Conservation (phyloP, 208 protist species). For the Trypanosoma lewisi region DNA sequence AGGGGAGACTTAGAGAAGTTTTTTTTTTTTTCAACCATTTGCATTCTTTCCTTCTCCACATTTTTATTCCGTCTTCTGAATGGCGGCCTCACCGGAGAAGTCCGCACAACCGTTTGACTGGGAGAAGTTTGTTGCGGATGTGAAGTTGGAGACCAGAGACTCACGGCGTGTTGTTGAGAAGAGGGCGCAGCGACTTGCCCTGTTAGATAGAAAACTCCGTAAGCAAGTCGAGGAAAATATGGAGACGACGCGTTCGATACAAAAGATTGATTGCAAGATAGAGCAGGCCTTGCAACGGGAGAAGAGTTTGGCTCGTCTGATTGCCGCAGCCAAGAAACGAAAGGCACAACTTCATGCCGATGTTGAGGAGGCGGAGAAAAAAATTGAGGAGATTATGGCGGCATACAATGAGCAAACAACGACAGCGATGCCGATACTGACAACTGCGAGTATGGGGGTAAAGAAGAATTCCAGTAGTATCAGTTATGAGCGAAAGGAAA, state of each 20-base stretch:
- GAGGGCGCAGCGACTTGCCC: neutral
- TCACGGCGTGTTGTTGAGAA: conserved; percentile 10
- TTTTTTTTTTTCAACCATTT: too few species aligned
- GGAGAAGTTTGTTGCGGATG: neutral
- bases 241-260: neutral
- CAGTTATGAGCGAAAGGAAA: neutral
- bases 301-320: neutral
- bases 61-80: neutral
- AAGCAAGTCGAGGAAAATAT: conserved; percentile 5
- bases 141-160: conserved; percentile 15
- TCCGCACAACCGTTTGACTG: neutral
- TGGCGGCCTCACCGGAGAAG: neutral
- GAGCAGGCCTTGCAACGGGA: conserved; percentile 10
- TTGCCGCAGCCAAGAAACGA: conserved; percentile 12
- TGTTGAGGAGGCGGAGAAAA: conserved; percentile 1
- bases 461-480: neutral
- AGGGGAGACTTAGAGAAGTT: too few species aligned
- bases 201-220: neutral
- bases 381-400: neutral
- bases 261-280: conserved; percentile 8
- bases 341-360: conserved; percentile 9
- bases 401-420: neutral
- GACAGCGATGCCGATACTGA: neutral
- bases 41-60: neutral
- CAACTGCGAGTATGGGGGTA: too few species aligned